Base-by-base conservation (phyloP, 179 eudicot species). In the Beta lomatogona region DNA sequence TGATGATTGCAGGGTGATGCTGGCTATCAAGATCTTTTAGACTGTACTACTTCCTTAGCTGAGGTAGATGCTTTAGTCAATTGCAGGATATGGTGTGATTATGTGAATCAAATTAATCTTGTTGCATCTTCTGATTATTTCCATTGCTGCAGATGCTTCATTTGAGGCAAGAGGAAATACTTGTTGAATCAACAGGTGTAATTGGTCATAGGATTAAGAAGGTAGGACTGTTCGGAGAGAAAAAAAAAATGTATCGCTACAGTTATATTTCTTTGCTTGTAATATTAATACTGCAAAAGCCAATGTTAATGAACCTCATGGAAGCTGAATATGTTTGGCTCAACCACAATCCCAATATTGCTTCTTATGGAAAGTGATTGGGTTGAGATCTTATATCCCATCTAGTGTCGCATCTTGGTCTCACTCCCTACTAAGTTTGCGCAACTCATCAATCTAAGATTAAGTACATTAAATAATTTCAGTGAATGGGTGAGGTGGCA, bases 181-280 rank as follows among this genome's bases (percentile, higher is more conserved):
- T 95, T 87, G 91, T 95, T 71, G 99, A 95, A 87, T 95, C 99
- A 79, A 95, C 99, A 5, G 99, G 99, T 77, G 99, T 95, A 64
- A 95, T 95, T 76, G 99, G 99, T 52, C 93, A 95, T 77, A 87
- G 99, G 84, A 95, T 95, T 82, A 95, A 94, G 86, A 95, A 95
- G 99, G 99, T 94, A 79, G 50, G 50, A 48, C 1, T 48, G 11
- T 48, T 48, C 9, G 53, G 8, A 48, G 53, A n/a, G 45, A 41
- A 44, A 21, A 69, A 69, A 18, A 18, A 52, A 73, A 4, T n/a
- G 2, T 21, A 41, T 4, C 13, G 54, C 22, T 0, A 57, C 48
- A 4, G 19, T 11, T 21, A 36, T 6, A 44, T 22, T 31, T 45
- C 45, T 69, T 5, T 79, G 53, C 19, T 19, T 63, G 7, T 61